Conservation (phyloP, 2,329 filamentous ascomycete species). For the Calonectria pseudoturangicola region DNA sequence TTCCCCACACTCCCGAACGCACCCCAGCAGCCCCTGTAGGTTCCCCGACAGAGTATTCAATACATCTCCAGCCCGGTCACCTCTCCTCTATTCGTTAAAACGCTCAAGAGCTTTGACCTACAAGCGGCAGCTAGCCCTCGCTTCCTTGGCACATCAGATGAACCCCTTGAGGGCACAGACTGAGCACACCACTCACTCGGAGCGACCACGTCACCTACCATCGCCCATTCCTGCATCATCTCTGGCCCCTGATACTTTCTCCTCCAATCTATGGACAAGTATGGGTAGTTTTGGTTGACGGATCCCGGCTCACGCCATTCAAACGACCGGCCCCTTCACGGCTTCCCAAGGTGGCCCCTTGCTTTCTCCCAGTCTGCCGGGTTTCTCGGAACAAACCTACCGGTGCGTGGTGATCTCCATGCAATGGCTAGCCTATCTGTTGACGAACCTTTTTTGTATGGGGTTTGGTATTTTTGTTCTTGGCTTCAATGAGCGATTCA, state of each 20-base stretch:
- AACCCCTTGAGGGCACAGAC: slow-evolving; percentile 4
- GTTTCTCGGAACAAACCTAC: slow-evolving; percentile 34
- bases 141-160: slow-evolving; percentile 10
- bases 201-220: slow-evolving; percentile 10
- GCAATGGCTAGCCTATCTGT: background rate
- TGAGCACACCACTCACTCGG: slow-evolving; percentile 5
- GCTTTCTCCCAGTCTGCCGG: slow-evolving; percentile 48
- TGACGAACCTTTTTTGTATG: background rate
- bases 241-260: background rate
- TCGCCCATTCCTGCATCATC: background rate
- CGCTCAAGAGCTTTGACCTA: background rate
- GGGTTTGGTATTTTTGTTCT: background rate
- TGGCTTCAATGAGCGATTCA: background rate
- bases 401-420: background rate
- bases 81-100: background rate
- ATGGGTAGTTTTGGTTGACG: background rate
- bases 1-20: background rate
- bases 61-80: background rate
- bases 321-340: slow-evolving; percentile 38
- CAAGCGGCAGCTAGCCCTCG: slow-evolving; percentile 5
- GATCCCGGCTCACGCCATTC: slow-evolving; percentile 12
- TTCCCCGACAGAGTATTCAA: background rate
- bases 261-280: background rate
- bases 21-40: background rate
- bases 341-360: slow-evolving; percentile 50